Conservation (phyloP, 2,329 filamentous ascomycete species). For the Endoconidiophora laricicola region DNA sequence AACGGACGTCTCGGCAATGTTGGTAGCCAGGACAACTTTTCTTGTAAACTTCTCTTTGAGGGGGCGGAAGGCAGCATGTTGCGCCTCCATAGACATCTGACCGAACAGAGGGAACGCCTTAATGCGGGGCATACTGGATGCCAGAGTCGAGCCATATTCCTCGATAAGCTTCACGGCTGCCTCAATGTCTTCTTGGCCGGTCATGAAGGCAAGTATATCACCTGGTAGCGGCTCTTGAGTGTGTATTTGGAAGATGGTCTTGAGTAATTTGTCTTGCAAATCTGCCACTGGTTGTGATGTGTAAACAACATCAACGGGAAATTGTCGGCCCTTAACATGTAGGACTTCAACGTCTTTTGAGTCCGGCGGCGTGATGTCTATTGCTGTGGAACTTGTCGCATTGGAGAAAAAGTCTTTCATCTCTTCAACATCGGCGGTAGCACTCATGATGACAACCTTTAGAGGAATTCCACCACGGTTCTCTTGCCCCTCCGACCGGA, state of each 20-base stretch:
- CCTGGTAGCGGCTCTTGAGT: constrained; percentile 79
- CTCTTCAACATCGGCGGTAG: constrained; percentile 74
- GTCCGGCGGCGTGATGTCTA: neutral
- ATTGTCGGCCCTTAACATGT: constrained; percentile 74
- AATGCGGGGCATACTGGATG: constrained; percentile 56
- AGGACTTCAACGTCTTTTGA: constrained; percentile 11
- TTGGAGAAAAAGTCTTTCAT: constrained; percentile 50
- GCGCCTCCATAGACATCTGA: constrained; percentile 69
- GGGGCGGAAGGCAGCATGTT: constrained; percentile 72
- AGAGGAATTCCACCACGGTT: constrained; percentile 57
- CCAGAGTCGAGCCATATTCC: constrained; percentile 57
- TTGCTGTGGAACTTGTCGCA: neutral
- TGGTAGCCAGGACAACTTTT: constrained; percentile 84
- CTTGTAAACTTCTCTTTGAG: constrained; percentile 55
- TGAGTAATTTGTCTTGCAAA: constrained; percentile 65
- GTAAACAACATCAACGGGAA: constrained; percentile 64
- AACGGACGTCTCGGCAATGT: constrained; percentile 97
- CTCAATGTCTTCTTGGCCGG: constrained; percentile 86
- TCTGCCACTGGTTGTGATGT: constrained; percentile 59
- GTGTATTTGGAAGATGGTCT: constrained; percentile 74
- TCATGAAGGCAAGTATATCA: constrained; percentile 82
- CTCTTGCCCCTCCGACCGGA: constrained; percentile 45
- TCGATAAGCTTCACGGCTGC: constrained; percentile 63
- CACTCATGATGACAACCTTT: constrained; percentile 93
- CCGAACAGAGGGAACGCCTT: constrained; percentile 72